Conservation (phyloP, 164 flowering plant species). For the Tinospora cordifolia region DNA sequence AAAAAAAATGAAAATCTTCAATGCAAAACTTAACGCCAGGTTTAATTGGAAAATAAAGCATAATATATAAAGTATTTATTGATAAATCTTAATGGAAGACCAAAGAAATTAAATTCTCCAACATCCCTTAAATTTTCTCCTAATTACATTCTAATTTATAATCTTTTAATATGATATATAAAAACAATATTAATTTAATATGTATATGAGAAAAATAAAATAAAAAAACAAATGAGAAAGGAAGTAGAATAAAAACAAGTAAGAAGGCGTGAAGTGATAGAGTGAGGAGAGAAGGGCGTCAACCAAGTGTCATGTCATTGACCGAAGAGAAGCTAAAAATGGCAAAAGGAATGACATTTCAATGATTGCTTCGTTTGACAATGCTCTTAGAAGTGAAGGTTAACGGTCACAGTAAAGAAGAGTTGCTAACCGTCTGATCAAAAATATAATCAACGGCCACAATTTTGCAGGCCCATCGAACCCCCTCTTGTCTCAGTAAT, state of each 20-base stretch:
- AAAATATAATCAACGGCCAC: slow-evolving; percentile 11
- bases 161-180: background rate
- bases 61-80: background rate
- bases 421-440: slow-evolving; percentile 17
- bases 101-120: background rate
- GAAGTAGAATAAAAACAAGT: background rate
- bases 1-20: too few relatives aligned
- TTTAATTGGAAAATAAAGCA: background rate
- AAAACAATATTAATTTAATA: too few relatives aligned
- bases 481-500: background rate
- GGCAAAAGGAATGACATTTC: slow-evolving; percentile 2
- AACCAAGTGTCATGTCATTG: slow-evolving; percentile 15
- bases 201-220: too few relatives aligned
- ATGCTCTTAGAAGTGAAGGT: slow-evolving; percentile 15
- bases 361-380: slow-evolving; percentile 13
- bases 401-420: slow-evolving; percentile 16
- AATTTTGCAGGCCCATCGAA: background rate
- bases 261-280: background rate
- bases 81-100: background rate
- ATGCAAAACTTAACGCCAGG: background rate
- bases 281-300: too few relatives aligned
- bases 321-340: background rate
- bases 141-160: background rate
- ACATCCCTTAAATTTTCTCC: background rate
- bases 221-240: background rate